These are phyloP conservation scores for Nigrospora sphaerica DNA, from an alignment of 2,329 filamentous ascomycete species.

Conservation along the genomic window DNA sequence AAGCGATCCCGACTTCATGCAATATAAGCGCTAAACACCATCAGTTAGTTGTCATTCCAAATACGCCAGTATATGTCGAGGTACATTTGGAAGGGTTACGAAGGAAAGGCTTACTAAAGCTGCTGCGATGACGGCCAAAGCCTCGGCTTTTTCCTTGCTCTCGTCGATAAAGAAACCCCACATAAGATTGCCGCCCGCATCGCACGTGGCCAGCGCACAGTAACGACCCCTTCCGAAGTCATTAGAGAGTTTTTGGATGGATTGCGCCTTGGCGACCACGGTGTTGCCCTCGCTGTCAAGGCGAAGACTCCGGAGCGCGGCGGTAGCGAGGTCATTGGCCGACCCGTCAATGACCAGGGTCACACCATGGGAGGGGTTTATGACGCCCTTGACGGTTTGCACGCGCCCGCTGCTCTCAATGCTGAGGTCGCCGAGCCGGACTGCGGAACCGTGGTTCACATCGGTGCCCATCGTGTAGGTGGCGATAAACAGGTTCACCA, in stretches of 20 bases:
- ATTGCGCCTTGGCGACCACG: not conserved
- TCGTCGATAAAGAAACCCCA: not conserved
- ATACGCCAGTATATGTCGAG: not conserved
- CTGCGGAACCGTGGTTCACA: not conserved
- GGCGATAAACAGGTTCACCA: slow-evolving; percentile 75
- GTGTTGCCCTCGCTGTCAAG: not conserved
- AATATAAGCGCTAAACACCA: too few species aligned
- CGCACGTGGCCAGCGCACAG: not conserved
- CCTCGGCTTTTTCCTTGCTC: not conserved
- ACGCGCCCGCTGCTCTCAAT: not conserved
- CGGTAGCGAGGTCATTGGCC: not conserved
- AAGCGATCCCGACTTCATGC: too few species aligned
- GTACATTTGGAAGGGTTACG: not conserved
- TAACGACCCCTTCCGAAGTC: not conserved
- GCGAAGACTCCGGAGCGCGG: not conserved
- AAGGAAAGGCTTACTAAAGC: not conserved
- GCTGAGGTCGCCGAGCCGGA: not conserved
- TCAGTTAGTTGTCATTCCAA: not conserved
- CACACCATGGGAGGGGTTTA: not conserved
- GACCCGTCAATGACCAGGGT: not conserved
- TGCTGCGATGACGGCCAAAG: not conserved
- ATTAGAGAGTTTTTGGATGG: not conserved
- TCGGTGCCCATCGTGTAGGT: slow-evolving; percentile 69
- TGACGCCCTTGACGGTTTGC: not conserved
- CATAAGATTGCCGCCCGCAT: not conserved